Conservation (phyloP, 345 rosid species). For the Geranium rotundifolium region DNA sequence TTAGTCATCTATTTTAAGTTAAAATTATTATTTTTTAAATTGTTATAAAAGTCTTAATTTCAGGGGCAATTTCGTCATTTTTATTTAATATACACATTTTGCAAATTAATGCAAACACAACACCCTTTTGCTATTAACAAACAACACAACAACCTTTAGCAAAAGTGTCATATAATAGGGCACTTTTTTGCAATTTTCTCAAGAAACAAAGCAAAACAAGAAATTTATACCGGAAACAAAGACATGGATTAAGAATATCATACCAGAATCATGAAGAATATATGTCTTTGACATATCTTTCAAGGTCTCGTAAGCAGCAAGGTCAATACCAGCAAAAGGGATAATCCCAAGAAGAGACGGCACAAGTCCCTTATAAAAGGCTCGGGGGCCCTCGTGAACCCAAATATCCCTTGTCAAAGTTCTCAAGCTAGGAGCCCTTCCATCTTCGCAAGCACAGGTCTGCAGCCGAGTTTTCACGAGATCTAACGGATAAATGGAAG, state of each 20-base stretch:
- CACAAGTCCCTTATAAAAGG: conserved; percentile 76
- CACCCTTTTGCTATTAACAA: no score
- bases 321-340: conserved; percentile 96
- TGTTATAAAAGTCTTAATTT: no score
- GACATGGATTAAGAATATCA: conserved; percentile 5
- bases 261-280: conserved; percentile 60
- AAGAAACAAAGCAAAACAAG: neutral
- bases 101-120: no score
- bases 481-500: conserved; percentile 78
- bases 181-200: no score
- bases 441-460: conserved; percentile 48
- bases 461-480: conserved; percentile 92
- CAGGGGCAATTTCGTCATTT: no score
- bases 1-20: no score
- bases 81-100: no score
- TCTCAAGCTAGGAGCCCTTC: conserved; percentile 48
- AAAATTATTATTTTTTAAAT: no score
- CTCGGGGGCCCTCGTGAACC: conserved; percentile 80
- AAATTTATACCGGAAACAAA: neutral
- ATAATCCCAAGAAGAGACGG: conserved; percentile 85
- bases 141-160: no score
- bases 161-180: no score
- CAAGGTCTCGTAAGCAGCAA: conserved; percentile 76
- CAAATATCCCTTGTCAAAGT: conserved; percentile 56
- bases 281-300: conserved; percentile 73